Base-by-base conservation (phyloP, 163 green algal species). In the Scenedesmus sp. region DNA sequence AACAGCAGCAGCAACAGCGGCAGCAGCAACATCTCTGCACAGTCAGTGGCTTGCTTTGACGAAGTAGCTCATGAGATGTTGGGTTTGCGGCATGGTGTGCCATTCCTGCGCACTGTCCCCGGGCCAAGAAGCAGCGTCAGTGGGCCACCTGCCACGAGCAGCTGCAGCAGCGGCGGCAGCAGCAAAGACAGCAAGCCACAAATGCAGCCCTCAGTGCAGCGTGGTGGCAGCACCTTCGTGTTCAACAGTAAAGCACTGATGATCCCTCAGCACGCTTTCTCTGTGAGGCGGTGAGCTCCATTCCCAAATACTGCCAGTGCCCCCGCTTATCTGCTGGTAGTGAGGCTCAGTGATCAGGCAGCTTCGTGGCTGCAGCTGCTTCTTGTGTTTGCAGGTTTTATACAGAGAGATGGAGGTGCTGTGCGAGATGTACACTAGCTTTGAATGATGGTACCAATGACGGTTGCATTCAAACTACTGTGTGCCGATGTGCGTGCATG, bases 161-260 rank as follows among this genome's bases (percentile, higher is more conserved):
- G 5, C 59, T 44, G 0, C 78, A 73, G 35, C 76, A 18, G 35
- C 86, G 73, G 12, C 49, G 42, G 22, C 43, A 43, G 42, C 43
- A 86, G 43, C 80, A 72, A 44, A 4, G 0, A 44, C 83, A 81
- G 53, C 51, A 42, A 18, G 7, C 2, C 76, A 7, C 4, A 33
- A 0, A 7, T 83, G 7, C 40, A 68, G 43, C 82, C 89, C 33
- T 90, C 46, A 30, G 42, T 92, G 0, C 56, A 89, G 0, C 70
- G 89, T 6, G 89, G 89, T 33, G 89, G 89, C 49, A 90, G 89
- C 70, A 87, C 89, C 15, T 92, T 92, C 15, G 4, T 92, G 9
- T 24, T 92, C 3, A 59, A 82, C 61, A 37, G 24, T 24, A 15
- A 6, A 0, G 82, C 82, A 0, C 82, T 92, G 82, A 35, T 42